A percentile compares a stretch with the other conserved stretches of the same genome.
These are phyloP conservation scores for Aspergillus transmontanensis DNA, from an alignment of 2,329 filamentous ascomycete genomes.

Conservation along the genomic window DNA sequence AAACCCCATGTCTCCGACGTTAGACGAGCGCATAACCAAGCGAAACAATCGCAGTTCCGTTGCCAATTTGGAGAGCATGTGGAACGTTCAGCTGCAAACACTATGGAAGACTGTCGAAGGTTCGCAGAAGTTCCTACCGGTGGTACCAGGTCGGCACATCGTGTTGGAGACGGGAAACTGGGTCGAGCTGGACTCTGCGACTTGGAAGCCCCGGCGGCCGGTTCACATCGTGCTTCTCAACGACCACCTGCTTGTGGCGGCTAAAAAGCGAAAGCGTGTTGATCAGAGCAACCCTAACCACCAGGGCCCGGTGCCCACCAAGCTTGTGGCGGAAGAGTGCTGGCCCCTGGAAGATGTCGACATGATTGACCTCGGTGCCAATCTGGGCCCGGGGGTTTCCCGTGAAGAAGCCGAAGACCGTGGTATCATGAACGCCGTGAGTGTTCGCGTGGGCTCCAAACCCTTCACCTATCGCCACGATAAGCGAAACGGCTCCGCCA, in stretches of 20 bases:
- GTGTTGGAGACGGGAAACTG: constrained; percentile 89
- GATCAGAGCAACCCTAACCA: constrained; percentile 60
- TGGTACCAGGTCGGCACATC: constrained; percentile 86
- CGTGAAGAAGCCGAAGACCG: constrained; percentile 54
- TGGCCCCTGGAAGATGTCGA: constrained; percentile 93
- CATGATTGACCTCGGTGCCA: constrained; percentile 77
- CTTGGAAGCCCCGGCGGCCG: constrained; percentile 86
- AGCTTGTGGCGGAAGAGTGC: constrained; percentile 89
- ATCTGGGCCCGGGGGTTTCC: constrained; percentile 39
- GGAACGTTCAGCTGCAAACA: constrained; percentile 70
- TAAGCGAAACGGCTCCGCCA: constrained; percentile 76
- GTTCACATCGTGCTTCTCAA: constrained; percentile 93
- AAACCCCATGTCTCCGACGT: constrained; percentile 52
- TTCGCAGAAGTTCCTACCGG: constrained; percentile 94
- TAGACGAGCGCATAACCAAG: constrained; percentile 53
- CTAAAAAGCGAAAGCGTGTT: constrained; percentile 85
- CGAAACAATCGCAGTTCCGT: constrained; percentile 84
- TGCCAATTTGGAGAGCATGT: constrained; percentile 69
- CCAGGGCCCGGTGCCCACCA: constrained; percentile 56
- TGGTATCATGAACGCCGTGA: constrained; percentile 79
- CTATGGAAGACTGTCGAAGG: constrained; percentile 98
- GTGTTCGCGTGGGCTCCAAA: constrained; percentile 84
- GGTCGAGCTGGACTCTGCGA: constrained; percentile 96
- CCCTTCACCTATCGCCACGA: constrained; percentile 94
- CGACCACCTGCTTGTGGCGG: constrained; percentile 89